phyloP scores from a whole-genome alignment of 2,329 filamentous ascomycete genomes.

The Ampelomyces quisqualis region DNA sequence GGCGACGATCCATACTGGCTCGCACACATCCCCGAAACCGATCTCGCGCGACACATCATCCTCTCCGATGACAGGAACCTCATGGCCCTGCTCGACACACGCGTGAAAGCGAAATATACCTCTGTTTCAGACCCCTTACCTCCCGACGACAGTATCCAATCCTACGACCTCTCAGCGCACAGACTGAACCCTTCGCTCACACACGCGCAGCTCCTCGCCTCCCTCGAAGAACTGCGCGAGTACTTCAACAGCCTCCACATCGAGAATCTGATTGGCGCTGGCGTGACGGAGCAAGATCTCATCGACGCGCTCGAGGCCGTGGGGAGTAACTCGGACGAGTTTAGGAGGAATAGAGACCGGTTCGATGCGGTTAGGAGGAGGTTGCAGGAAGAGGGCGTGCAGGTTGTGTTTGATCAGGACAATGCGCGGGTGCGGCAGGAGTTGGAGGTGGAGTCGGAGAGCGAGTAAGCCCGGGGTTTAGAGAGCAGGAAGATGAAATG shows the following conservation, averaged over 20 bases:
- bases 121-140: conserved; percentile 83
- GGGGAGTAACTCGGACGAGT: conserved; percentile 29
- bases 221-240: conserved; percentile 26
- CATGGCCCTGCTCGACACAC: conserved; percentile 67
- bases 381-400: conserved; percentile 29
- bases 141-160: conserved; percentile 54
- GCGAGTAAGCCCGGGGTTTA: conserved; percentile 3
- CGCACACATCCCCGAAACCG: conserved; percentile 31
- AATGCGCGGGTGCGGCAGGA: conserved; percentile 1
- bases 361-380: conserved; percentile 20
- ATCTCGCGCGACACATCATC: conserved; percentile 74
- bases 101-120: conserved; percentile 54
- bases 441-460: conserved; percentile 2
- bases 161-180: conserved; percentile 24
- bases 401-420: conserved; percentile 30
- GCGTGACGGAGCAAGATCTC: conserved; percentile 22
- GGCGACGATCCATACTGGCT: conserved; percentile 38
- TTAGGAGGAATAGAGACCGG: conserved; percentile 27
- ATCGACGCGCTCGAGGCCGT: conserved; percentile 20
- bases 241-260: conserved; percentile 35
- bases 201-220: conserved; percentile 25
- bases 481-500: too few relatives aligned
- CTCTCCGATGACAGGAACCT: conserved; percentile 73
- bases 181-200: too few relatives aligned
- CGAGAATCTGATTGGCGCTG: conserved; percentile 17